Percentiles rank a stretch among this genome's conserved stretches.
phyloP scores from a whole-genome alignment of 371 early-diverging fungal genomes.

The Rhizopus microsporus region DNA sequence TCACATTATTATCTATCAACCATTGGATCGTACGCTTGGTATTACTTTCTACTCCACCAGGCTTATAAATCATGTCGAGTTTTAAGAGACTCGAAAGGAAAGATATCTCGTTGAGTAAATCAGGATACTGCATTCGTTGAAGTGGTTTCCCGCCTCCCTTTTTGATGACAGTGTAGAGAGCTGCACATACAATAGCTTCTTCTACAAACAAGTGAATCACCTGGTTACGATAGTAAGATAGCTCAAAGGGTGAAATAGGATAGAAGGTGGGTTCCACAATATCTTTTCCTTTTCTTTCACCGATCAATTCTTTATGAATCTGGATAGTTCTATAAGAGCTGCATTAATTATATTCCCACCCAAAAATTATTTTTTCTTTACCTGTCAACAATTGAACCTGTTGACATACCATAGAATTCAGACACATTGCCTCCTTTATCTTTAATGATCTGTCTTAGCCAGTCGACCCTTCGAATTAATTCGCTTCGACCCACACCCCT shows the following conservation, averaged over 20 bases:
- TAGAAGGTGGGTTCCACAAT: constrained; percentile 88
- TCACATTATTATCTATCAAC: constrained; percentile 62
- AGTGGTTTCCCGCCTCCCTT: constrained; percentile 68
- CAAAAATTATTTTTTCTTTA: constrained; percentile 20
- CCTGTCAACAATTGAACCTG: constrained; percentile 66
- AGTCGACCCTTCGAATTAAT: constrained; percentile 78
- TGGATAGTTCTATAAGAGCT: constrained; percentile 29
- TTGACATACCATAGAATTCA: constrained; percentile 76
- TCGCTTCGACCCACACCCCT: constrained; percentile 84
- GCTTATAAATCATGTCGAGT: constrained; percentile 83
- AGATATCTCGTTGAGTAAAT: constrained; percentile 67
- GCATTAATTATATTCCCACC: no score
- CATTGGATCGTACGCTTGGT: constrained; percentile 66
- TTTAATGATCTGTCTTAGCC: constrained; percentile 71
- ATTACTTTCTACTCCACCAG: constrained; percentile 76
- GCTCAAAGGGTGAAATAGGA: constrained; percentile 83
- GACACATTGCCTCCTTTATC: constrained; percentile 82
- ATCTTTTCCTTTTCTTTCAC: constrained; percentile 66
- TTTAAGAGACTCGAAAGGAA: constrained; percentile 83
- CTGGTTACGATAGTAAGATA: constrained; percentile 86
- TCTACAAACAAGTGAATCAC: constrained; percentile 84
- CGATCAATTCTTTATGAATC: constrained; percentile 79
- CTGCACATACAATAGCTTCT: constrained; percentile 80
- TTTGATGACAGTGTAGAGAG: constrained; percentile 81
- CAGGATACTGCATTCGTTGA: constrained; percentile 54